These are phyloP conservation scores for Limtongia smithiae DNA, from an alignment of 805 yeast genomes.

Conservation along the genomic window DNA sequence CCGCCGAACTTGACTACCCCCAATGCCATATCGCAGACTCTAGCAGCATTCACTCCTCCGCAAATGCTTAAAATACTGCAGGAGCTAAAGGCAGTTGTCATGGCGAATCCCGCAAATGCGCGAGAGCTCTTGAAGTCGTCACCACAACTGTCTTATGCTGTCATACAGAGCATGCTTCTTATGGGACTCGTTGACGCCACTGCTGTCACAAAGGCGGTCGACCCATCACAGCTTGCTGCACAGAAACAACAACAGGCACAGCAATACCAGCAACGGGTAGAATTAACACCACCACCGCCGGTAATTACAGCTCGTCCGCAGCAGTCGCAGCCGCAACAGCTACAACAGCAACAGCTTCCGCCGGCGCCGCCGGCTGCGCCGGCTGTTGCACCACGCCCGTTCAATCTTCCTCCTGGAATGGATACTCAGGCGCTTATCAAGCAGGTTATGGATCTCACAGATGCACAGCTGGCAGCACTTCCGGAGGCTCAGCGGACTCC, in stretches of 20 bases:
- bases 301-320: slow-evolving; percentile 1
- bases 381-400: slow-evolving; percentile 7
- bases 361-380: slow-evolving; percentile 1
- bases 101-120: slow-evolving; percentile 55
- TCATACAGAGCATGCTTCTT: slow-evolving; percentile 65
- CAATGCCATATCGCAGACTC: slow-evolving; percentile 46
- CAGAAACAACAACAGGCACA: slow-evolving; percentile 14
- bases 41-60: slow-evolving; percentile 46
- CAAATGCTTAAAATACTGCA: slow-evolving; percentile 49
- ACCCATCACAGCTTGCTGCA: slow-evolving; percentile 22
- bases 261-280: slow-evolving; percentile 6
- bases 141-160: slow-evolving; percentile 80
- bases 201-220: slow-evolving; percentile 31
- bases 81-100: slow-evolving; percentile 60
- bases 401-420: slow-evolving; percentile 15
- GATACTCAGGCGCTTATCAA: slow-evolving; percentile 46
- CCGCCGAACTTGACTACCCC: slow-evolving; percentile 38
- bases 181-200: slow-evolving; percentile 38
- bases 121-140: slow-evolving; percentile 57
- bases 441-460: slow-evolving; percentile 52
- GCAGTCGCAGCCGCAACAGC: slow-evolving; percentile 30
- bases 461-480: slow-evolving; percentile 47
- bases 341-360: slow-evolving; percentile 14
- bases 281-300: slow-evolving; percentile 14
- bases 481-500: slow-evolving; percentile 51